phyloP scores from a whole-genome alignment of 352 stramenopile genomes.

The Globisporangium ultimum region DNA sequence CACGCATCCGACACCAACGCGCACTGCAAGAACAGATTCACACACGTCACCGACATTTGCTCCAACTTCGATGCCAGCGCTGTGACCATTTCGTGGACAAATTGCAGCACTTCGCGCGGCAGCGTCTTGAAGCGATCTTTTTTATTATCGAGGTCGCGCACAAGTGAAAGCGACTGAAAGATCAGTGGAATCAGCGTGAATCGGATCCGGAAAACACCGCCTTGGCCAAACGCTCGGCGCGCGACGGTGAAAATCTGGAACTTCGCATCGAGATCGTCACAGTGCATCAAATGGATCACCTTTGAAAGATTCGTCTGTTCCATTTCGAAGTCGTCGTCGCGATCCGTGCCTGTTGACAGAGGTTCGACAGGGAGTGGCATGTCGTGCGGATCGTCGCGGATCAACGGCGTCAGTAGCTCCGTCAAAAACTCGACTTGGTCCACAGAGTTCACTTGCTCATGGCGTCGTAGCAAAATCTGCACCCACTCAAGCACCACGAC shows the following conservation, averaged over 20 bases:
- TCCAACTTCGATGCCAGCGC: conserved; percentile 83
- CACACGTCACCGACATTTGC: conserved; percentile 61
- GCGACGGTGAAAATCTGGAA: conserved; percentile 63
- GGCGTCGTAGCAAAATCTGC: conserved; percentile 35
- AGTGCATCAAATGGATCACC: conserved; percentile 91
- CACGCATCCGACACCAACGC: conserved; percentile 86
- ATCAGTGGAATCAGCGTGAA: conserved; percentile 93
- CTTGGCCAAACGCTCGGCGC: conserved; percentile 74
- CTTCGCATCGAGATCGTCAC: conserved; percentile 60
- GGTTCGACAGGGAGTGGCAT: conserved; percentile 18
- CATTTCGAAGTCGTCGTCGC: conserved; percentile 64
- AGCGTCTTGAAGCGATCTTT: conserved; percentile 34
- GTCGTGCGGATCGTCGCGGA: conserved; percentile 75
- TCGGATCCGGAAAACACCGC: conserved; percentile 85
- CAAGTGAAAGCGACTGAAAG: conserved; percentile 87
- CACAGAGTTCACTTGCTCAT: conserved; percentile 28
- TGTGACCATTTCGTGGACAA: conserved; percentile 97
- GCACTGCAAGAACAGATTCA: conserved; percentile 95
- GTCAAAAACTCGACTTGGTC: conserved; percentile 55
- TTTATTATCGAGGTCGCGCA: conserved; percentile 32
- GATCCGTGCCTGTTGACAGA: conserved; percentile 9
- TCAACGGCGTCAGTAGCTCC: conserved; percentile 86
- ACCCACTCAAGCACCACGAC: conserved; percentile 47
- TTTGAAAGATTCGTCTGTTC: conserved; percentile 92
- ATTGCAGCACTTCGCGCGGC: conserved; percentile 95